Evolutionary conservation across 2,329 filamentous ascomycete genomes (phyloP), one percentile per base, ranked within the genome.

Genomic region (Fusarium kyushuense): DNA sequence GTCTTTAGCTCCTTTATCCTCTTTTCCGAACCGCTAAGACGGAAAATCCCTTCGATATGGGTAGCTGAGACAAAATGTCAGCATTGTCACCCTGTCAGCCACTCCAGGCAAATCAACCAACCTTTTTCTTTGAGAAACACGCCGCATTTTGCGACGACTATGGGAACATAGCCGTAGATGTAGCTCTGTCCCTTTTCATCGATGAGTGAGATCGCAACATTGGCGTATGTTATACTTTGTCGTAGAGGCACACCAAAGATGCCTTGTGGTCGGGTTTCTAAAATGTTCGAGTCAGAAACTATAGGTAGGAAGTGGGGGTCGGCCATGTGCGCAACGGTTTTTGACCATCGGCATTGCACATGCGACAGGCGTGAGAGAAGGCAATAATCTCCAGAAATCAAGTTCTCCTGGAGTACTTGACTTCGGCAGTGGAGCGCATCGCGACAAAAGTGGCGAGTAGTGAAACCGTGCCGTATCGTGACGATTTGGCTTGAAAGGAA

Each of bases 61-160:
- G 95, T 98, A 32, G 96, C 96, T 98, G 69, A 5, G 65, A 25
- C 54, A 33, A 45, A 78, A 48, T 40, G 63, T 76, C 56, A 77
- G 71, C 58, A 60, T 54, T 21, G 35, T 36, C 21, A 36, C n/a
- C 17, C 10, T 29, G 14, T 54, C 19, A 40, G 51, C 25, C 21
- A 32, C 17, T 10, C 32, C 33, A 40, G 47, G 35, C 19, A 38
- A 38, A 33, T 9, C 25, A 41, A 81, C 87, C 70, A 79, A 97
- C 96, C 96, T 87, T 97, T 97, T 79, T 99, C 96, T 80, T 99
- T 99, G 70, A 99, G 79, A 72, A 94, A 99, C 6, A 99, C 94
- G 66, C 96, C 96, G 78, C 96, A 98, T 79, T 99, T 99, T 35
- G 96, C 96, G 54, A 99, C 95, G 42, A 99, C 95, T 69, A 99